These are phyloP conservation scores for Colletotrichum gloeosporioides DNA, from an alignment of 2,329 filamentous ascomycete species.

Conservation along the genomic window DNA sequence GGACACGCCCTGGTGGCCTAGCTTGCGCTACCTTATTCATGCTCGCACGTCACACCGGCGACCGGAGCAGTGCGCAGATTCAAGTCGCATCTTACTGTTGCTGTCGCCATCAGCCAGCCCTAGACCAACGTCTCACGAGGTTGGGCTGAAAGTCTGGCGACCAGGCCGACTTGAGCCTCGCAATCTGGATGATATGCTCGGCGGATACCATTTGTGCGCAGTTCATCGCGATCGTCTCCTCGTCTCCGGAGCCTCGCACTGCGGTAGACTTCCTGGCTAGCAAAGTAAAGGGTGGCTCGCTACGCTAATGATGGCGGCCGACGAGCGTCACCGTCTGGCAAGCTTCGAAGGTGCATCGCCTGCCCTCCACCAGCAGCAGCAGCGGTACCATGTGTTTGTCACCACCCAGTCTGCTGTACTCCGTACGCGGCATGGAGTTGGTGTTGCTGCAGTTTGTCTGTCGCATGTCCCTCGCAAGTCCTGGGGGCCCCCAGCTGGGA, in stretches of 20 bases:
- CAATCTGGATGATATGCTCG: neutral
- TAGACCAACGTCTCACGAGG: neutral
- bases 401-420: neutral
- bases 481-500: neutral
- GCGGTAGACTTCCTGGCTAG: neutral
- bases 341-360: slow-evolving; percentile 3
- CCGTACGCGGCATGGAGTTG: neutral
- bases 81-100: neutral
- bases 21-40: slow-evolving; percentile 3
- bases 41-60: neutral
- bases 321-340: neutral
- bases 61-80: neutral
- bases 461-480: neutral
- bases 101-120: neutral
- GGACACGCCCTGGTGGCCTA: neutral
- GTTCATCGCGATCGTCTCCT: neutral
- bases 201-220: neutral
- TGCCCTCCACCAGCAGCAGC: neutral
- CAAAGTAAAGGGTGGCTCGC: neutral
- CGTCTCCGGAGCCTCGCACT: neutral
- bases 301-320: neutral
- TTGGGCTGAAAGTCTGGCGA: neutral
- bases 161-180: neutral
- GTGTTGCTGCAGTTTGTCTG: slow-evolving; percentile 7
- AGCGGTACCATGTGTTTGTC: neutral